phyloP scores from a whole-genome alignment of 2,329 filamentous ascomycete genomes.

The Emmonsia crescens region DNA sequence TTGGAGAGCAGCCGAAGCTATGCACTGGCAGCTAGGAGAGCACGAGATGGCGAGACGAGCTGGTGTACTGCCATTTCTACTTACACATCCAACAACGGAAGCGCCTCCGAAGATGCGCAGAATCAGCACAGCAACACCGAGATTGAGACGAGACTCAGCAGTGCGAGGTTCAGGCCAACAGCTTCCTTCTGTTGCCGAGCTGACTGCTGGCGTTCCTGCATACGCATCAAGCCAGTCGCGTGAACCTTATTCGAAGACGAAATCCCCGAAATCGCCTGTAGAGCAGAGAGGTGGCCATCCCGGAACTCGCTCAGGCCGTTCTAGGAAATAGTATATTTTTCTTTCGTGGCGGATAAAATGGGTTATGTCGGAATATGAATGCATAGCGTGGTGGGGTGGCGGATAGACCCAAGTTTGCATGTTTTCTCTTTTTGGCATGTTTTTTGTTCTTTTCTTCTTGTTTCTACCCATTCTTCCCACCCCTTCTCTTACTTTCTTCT shows the following conservation, averaged over 20 bases:
- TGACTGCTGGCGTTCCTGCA: slow-evolving; percentile 38
- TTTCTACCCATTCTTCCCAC: not conserved
- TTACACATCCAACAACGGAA: slow-evolving; percentile 49
- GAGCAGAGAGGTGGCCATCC: slow-evolving; percentile 21
- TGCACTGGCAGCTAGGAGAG: slow-evolving; percentile 96
- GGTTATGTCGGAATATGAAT: slow-evolving; percentile 15
- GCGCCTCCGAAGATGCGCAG: slow-evolving; percentile 29
- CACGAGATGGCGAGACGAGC: slow-evolving; percentile 69
- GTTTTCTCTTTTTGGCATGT: not conserved
- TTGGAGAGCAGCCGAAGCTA: slow-evolving; percentile 90
- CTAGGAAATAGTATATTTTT: slow-evolving; percentile 18
- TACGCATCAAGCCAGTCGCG: slow-evolving; percentile 30
- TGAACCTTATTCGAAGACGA: slow-evolving; percentile 21
- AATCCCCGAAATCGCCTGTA: slow-evolving; percentile 17
- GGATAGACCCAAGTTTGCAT: slow-evolving; percentile 12
- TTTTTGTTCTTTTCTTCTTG: slow-evolving; percentile 15
- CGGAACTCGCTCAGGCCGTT: slow-evolving; percentile 22
- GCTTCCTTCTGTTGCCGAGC: slow-evolving; percentile 37
- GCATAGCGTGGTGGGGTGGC: slow-evolving; percentile 30
- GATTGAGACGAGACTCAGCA: slow-evolving; percentile 30
- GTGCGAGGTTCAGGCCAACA: slow-evolving; percentile 23
- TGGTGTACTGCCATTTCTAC: slow-evolving; percentile 67
- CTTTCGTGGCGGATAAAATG: not conserved
- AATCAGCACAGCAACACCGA: slow-evolving; percentile 29
- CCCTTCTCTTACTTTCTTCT: not conserved